Base-by-base conservation (phyloP, 2,329 filamentous ascomycete species). In the Aspergillus persii region DNA sequence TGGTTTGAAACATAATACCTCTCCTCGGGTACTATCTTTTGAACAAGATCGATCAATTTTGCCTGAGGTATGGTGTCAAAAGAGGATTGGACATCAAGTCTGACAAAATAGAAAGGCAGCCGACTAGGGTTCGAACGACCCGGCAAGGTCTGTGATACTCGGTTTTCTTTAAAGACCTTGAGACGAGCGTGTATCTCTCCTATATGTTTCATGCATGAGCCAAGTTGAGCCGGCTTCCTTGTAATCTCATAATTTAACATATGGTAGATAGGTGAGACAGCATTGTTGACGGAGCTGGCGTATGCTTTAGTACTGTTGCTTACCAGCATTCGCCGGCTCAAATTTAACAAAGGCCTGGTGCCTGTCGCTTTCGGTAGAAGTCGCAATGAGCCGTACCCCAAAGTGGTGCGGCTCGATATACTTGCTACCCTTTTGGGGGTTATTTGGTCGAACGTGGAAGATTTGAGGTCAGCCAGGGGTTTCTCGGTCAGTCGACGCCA, bases 41-140 rank as follows among this genome's bases (percentile, higher is more conserved):
- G 77, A 63, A 96, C 83, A 29, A 98, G 79, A 27, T 80, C 72
- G 36, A 97, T 70, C 18, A 98, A 80, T 1, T 86, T 85, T 29
- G 83, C 76, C 72, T 98, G 95, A 0, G 95, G 95, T 49, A 99
- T 97, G 0, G 90, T 96, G 74, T 99, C 95, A 72, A 97, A 99
- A 67, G 94, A 96, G 2, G 91, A 87, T 71, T 91, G 86, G 23
- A 99, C 93, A 70, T 99, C 95, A 11, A 96, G 81, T 72, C 99
- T 99, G 61, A 88, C 93, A 75, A 98, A 96, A 75, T 90, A 98
- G 1, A 97, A 76, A 4, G 75, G 80, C 89, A 71, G 0, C 64
- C 74, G 39, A 26, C 54, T 27, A 12, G n/a, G 30, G 23, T 53
- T 30, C 8, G n/a, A 12, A 26, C 23, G 41, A 44, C 27, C 47